These are phyloP conservation scores for Chaetomium sp. DNA, from an alignment of 2,329 filamentous ascomycete genomes.

Conservation along the genomic window DNA sequence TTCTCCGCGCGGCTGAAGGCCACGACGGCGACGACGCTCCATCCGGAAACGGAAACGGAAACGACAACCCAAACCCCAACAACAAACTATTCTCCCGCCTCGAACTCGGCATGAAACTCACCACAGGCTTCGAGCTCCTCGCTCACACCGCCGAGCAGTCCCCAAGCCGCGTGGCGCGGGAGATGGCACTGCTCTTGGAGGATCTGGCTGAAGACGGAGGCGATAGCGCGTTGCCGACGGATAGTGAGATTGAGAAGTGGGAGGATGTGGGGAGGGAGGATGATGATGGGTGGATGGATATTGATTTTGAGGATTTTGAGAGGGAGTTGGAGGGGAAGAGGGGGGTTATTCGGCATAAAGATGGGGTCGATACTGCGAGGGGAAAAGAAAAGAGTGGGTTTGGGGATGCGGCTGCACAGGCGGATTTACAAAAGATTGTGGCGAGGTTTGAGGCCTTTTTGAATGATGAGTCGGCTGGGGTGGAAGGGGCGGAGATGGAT, in stretches of 20 bases:
- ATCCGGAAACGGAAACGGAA: background rate
- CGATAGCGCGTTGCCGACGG: conserved; percentile 52
- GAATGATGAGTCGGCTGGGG: conserved; percentile 73
- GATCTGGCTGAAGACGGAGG: conserved; percentile 71
- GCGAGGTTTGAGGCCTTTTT: conserved; percentile 89
- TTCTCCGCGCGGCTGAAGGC: conserved; percentile 28
- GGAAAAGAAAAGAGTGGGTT: conserved; percentile 35
- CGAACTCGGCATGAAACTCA: conserved; percentile 81
- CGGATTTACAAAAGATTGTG: conserved; percentile 83
- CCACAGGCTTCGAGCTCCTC: conserved; percentile 88
- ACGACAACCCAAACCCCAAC: background rate
- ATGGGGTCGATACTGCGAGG: background rate
- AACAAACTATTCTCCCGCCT: conserved; percentile 33
- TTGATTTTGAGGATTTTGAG: conserved; percentile 85
- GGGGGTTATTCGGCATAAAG: too few relatives aligned
- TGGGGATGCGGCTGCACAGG: conserved; percentile 61
- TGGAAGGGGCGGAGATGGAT: conserved; percentile 68
- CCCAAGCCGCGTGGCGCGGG: conserved; percentile 62
- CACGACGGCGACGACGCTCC: conserved; percentile 8
- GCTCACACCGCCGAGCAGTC: conserved; percentile 59
- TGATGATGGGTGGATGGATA: conserved; percentile 85
- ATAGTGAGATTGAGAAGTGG: conserved; percentile 71
- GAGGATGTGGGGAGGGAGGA: conserved; percentile 57
- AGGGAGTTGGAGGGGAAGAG: conserved; percentile 58
- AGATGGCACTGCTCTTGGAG: conserved; percentile 69